These are phyloP conservation scores for Diatrype stigma DNA, from an alignment of 2,329 filamentous ascomycete genomes.

Conservation along the genomic window DNA sequence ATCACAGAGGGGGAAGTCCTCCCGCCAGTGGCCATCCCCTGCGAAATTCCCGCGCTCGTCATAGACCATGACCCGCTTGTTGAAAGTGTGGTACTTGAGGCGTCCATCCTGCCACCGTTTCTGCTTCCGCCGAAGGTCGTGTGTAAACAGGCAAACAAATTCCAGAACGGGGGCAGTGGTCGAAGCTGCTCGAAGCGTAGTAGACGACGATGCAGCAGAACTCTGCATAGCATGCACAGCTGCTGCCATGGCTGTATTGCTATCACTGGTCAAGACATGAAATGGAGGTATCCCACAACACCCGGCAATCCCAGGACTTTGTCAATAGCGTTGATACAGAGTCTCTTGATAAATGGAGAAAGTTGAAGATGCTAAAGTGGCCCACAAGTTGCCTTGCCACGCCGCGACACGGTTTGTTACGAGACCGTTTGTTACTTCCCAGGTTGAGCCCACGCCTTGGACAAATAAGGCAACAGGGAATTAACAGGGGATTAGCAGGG, in stretches of 20 bases:
- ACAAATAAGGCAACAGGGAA: too few species aligned
- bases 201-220: slow-evolving; percentile 11
- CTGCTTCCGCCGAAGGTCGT: slow-evolving; percentile 79
- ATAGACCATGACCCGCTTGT: slow-evolving; percentile 86
- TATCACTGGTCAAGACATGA: slow-evolving; percentile 1
- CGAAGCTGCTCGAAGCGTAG: slow-evolving; percentile 9
- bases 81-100: slow-evolving; percentile 85
- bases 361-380: neutral
- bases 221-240: slow-evolving; percentile 18
- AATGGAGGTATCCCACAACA: neutral
- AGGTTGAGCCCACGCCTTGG: too few species aligned
- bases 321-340: neutral
- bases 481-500: neutral
- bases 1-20: slow-evolving; percentile 64
- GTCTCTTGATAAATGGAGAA: neutral
- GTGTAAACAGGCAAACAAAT: slow-evolving; percentile 81
- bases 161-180: slow-evolving; percentile 66
- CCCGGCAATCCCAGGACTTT: neutral
- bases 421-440: too few species aligned
- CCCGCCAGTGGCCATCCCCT: slow-evolving; percentile 79
- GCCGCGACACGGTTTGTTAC: neutral
- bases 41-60: slow-evolving; percentile 76
- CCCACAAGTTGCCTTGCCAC: neutral
- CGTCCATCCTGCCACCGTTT: slow-evolving; percentile 94
- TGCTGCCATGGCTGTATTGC: slow-evolving; percentile 13